phyloP scores from a whole-genome alignment of 202 grass and related monocot species.

The Setaria viridis region DNA sequence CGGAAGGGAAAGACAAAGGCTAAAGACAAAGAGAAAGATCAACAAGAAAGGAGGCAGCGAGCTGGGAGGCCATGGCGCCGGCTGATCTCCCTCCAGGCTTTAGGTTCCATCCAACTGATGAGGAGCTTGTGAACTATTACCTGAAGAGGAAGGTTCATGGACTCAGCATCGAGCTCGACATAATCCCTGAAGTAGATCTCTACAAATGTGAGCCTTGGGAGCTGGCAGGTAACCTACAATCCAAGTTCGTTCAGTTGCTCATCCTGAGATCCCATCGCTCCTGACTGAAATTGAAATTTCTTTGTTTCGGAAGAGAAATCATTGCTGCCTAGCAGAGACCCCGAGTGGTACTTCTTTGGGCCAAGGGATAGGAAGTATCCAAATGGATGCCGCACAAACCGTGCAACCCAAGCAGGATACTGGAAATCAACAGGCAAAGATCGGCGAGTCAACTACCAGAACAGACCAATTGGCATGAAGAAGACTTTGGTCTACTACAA shows the following conservation, averaged over 20 bases:
- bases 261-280: conserved; percentile 22
- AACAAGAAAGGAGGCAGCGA: conserved; percentile 56
- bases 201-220: conserved; percentile 99
- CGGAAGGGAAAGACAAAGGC: conserved; percentile 55
- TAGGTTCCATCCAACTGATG: conserved; percentile 98
- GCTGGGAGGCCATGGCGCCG: conserved; percentile 71
- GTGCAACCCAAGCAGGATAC: conserved; percentile 81
- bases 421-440: conserved; percentile 99
- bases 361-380: conserved; percentile 92
- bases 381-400: conserved; percentile 90
- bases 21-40: conserved; percentile 70
- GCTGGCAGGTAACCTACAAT: conserved; percentile 67
- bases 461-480: conserved; percentile 93
- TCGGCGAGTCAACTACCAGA: conserved; percentile 72
- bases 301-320: conserved; percentile 82
- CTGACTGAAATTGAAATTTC: conserved; percentile 37
- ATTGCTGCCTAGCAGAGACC: conserved; percentile 86
- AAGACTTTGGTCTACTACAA: conserved; percentile 92
- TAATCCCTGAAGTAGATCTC: conserved; percentile 94
- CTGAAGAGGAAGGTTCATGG: conserved; percentile 99
- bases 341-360: conserved; percentile 97
- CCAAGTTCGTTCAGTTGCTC: conserved; percentile 13
- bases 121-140: conserved; percentile 98
- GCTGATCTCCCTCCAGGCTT: conserved; percentile 96
- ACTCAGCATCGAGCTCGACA: conserved; percentile 91